Base-by-base conservation (phyloP, 352 stramenopile genomes). In the Aphanomyces euteiches region DNA sequence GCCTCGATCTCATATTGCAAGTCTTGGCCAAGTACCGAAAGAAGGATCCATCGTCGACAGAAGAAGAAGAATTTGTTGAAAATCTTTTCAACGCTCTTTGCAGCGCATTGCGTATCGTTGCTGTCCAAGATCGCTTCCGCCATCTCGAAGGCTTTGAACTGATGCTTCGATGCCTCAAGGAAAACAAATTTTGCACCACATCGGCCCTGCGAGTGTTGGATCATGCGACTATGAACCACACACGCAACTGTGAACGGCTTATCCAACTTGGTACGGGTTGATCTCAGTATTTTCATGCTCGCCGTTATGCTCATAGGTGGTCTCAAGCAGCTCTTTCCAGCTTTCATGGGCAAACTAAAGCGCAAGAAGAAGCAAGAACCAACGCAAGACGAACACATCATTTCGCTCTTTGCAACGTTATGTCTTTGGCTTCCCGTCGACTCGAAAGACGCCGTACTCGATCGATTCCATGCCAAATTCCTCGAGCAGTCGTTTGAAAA, bases 51-150 rank as follows among this genome's bases (percentile, higher is more conserved):
- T 56, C 53, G 28, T 80, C 48, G 58, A 79, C 87, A 0, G 85
- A 96, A 61, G 90, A 98, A 76, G 87, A 97, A 63, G 95, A 98
- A 75, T 87, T 94, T 17, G 79, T 98, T 1, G 90, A 98, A 65
- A 98, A 98, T 73, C 72, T 97, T 15, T 93, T 98, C 73, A 87
- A 96, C 72, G 67, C 80, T 41, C 75, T 98, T 7, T 92, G 84
- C 69, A 92, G 91, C 17, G 82, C 87, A 34, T 72, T 98, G 72
- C 75, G 79, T 60, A 63, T 84, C 3, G 66, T 74, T 0, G 68
- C 76, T 28, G 81, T 79, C 15, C 82, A 91, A 67, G 72, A 72
- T 41, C 80, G 82, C 8, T 90, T 89, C 67, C 82, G 84, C 0
- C 76, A 72, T 2, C 58, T 90, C 8, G 89, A 98, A 82, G 95